Percentiles rank a stretch among this genome's conserved stretches.
Conservation (phyloP, 2,329 filamentous ascomycete genomes). For the Fusarium chaquense region DNA sequence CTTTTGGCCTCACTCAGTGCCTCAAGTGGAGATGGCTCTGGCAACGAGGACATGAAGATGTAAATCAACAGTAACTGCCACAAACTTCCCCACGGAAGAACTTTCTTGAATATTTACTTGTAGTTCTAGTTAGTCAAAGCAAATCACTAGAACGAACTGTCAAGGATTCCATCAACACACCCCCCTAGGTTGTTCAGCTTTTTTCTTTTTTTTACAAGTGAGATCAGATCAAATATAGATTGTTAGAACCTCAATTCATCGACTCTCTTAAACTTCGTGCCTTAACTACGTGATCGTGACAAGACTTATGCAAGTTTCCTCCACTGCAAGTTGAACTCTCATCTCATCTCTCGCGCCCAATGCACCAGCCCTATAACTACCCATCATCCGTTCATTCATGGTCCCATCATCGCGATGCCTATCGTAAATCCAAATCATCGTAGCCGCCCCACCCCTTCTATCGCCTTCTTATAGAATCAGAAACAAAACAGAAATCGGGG, state of each 20-base stretch:
- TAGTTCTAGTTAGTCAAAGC: not conserved
- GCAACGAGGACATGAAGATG: constrained; percentile 13
- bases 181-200: not conserved
- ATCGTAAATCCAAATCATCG: constrained; percentile 50
- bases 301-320: constrained; percentile 45
- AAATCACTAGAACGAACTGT: constrained; percentile 5
- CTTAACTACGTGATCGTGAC: constrained; percentile 48
- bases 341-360: constrained; percentile 30
- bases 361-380: constrained; percentile 36
- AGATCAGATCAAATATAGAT: constrained; percentile 22
- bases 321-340: constrained; percentile 21
- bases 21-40: constrained; percentile 4
- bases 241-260: constrained; percentile 41
- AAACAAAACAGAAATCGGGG: constrained; percentile 27
- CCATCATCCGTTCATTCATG: constrained; percentile 35
- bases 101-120: constrained; percentile 1
- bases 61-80: constrained; percentile 10
- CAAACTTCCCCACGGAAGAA: not conserved
- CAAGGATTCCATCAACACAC: constrained; percentile 3
- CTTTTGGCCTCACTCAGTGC: constrained; percentile 50
- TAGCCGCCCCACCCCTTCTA: constrained; percentile 45
- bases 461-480: constrained; percentile 42
- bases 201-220: constrained; percentile 4
- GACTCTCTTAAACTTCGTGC: constrained; percentile 44
- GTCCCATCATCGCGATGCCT: constrained; percentile 42